phyloP scores from a whole-genome alignment of 2,329 filamentous ascomycete genomes.

The Conoideocrella luteorostrata region DNA sequence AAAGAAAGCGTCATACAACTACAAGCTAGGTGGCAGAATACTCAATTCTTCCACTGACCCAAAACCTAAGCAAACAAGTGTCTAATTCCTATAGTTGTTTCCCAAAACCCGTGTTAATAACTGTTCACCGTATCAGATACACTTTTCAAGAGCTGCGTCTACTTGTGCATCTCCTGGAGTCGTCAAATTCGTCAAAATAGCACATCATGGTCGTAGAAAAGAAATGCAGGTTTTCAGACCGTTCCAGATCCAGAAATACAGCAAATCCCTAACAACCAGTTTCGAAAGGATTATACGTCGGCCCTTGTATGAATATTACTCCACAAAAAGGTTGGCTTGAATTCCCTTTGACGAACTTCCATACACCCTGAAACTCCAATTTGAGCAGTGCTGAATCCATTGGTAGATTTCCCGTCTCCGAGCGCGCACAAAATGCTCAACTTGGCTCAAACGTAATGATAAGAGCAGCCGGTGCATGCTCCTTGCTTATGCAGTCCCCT shows the following conservation, averaged over 20 bases:
- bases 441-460: neutral
- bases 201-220: neutral
- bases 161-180: neutral
- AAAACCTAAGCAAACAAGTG: neutral
- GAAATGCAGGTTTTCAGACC: neutral
- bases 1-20: conserved; percentile 5
- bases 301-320: conserved; percentile 1
- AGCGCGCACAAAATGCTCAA: neutral
- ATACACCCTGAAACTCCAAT: neutral
- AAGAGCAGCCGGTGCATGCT: neutral
- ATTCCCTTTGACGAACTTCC: neutral
- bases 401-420: neutral
- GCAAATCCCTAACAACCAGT: neutral
- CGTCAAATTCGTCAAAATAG: conserved; percentile 4
- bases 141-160: neutral
- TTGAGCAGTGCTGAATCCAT: neutral
- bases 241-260: conserved; percentile 3
- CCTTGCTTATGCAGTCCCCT: no score
- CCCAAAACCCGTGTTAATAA: neutral
- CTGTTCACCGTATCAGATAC: neutral
- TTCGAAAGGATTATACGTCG: neutral
- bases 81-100: neutral
- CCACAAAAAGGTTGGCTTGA: conserved; percentile 1
- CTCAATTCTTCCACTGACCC: neutral
- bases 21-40: neutral